Conservation (phyloP, 495 filamentous ascomycete genomes). For the Tuber brumale region DNA sequence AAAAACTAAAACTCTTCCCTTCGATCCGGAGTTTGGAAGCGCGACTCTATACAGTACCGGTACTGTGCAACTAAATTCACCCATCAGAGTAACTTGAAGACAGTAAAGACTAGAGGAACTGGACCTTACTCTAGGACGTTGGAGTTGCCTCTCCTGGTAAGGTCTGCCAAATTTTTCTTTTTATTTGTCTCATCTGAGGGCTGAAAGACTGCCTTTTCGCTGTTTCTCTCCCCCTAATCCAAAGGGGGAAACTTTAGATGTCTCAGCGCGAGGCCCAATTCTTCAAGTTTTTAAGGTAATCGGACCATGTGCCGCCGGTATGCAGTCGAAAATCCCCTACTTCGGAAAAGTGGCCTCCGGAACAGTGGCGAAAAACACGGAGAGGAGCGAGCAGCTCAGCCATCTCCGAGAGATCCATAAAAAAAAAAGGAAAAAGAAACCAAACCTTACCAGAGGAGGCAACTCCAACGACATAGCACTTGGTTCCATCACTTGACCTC, state of each 20-base stretch:
- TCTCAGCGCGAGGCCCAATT: too few species aligned
- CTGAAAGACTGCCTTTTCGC: too few species aligned
- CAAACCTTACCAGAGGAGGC: neutral
- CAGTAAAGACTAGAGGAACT: too few species aligned
- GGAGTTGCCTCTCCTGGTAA: too few species aligned
- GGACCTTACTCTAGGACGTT: too few species aligned
- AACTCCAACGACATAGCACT: conserved; percentile 2
- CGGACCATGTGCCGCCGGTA: neutral
- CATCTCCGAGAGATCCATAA: neutral
- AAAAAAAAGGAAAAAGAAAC: neutral
- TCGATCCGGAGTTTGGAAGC: neutral
- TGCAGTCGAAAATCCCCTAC: neutral
- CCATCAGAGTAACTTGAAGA: neutral
- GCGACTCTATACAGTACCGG: neutral
- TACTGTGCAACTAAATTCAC: neutral
- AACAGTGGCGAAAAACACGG: neutral
- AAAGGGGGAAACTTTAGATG: too few species aligned
- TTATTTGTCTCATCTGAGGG: too few species aligned
- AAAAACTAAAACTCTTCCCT: neutral
- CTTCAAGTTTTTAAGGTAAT: neutral
- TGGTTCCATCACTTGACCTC: neutral
- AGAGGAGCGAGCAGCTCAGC: neutral
- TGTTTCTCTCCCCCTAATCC: too few species aligned
- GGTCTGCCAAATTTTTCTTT: too few species aligned
- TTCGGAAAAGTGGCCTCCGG: neutral